These are phyloP conservation scores for Populus trichocarpa DNA, from an alignment of 441 rosid genomes.

Conservation along the genomic window DNA sequence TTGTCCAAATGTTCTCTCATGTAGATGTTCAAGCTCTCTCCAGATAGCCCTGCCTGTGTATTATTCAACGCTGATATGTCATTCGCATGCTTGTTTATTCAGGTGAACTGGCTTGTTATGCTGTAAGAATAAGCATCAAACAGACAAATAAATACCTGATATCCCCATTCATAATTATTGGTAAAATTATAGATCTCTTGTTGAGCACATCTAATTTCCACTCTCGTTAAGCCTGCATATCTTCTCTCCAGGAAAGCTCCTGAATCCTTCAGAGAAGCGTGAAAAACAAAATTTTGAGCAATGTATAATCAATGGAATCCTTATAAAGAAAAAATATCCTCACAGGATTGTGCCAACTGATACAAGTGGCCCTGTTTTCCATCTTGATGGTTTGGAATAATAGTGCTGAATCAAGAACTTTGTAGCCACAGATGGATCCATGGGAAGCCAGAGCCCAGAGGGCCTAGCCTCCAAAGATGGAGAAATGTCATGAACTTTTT, in stretches of 20 bases:
- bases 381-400: not conserved
- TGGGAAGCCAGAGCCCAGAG: not conserved
- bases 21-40: constrained; percentile 48
- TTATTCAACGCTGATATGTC: not conserved
- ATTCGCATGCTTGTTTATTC: not conserved
- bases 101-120: not conserved
- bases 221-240: constrained; percentile 48
- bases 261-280: constrained; percentile 42
- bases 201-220: constrained; percentile 31
- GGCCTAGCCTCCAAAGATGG: not conserved
- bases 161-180: constrained; percentile 59
- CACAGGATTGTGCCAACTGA: not conserved
- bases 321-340: not conserved
- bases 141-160: constrained; percentile 45
- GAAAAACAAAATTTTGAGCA: not conserved
- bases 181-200: constrained; percentile 25
- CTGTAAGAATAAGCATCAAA: not conserved
- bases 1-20: constrained; percentile 21
- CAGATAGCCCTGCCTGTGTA: constrained; percentile 57
- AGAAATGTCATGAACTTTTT: not conserved
- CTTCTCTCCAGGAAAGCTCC: constrained; percentile 70
- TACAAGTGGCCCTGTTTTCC: not conserved
- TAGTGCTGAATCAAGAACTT: not conserved
- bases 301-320: not conserved
- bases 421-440: not conserved